Evolutionary conservation across 2,329 filamentous ascomycete genomes (phyloP), one percentile per base, ranked within the genome.

Genomic region (Calonectria ilicicola): DNA sequence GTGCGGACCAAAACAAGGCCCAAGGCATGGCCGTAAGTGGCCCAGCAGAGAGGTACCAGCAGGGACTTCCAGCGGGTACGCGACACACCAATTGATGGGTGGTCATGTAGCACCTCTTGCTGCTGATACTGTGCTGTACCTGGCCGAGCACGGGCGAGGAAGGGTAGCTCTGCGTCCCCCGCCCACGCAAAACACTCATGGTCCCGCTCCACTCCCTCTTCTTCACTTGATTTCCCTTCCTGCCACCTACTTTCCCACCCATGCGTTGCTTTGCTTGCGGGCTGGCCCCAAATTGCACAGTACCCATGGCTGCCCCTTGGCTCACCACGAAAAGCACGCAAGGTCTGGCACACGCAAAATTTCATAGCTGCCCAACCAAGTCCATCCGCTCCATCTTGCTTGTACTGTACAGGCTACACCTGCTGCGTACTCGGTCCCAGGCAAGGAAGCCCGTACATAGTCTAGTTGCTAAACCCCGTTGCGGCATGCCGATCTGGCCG

Each of bases 121-220:
- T 75, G 74, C 79, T 82, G 80, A 83, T 83, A 83, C 82, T 83
- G 82, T 83, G 82, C 80, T 82, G 79, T 83, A 83, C 82, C 73
- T 82, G 70, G 73, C 69, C 58, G 68, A 66, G 69, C 70, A 70
- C 72, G 65, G 75, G 67, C 73, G 69, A 78, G 77, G 74, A 76
- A 65, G 76, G 78, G 80, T 82, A 83, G 81, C 82, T 74, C 58
- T 68, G 69, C 76, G 74, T 80, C 78, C 81, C 81, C 80, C 77
- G 72, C 78, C 77, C 69, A 72, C 73, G 69, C 76, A 72, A 72
- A 75, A 69, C 72, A 76, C 76, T 58, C 40, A 71, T 58, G 71
- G 77, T 80, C 75, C 78, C 70, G 74, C 74, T 69, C 74, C 76
- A 80, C 78, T 80, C 77, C 62, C 78, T 81, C 76, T 80, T 82